phyloP scores from a whole-genome alignment of 768 basidiomycete species.

The Tulasnella sp. region DNA sequence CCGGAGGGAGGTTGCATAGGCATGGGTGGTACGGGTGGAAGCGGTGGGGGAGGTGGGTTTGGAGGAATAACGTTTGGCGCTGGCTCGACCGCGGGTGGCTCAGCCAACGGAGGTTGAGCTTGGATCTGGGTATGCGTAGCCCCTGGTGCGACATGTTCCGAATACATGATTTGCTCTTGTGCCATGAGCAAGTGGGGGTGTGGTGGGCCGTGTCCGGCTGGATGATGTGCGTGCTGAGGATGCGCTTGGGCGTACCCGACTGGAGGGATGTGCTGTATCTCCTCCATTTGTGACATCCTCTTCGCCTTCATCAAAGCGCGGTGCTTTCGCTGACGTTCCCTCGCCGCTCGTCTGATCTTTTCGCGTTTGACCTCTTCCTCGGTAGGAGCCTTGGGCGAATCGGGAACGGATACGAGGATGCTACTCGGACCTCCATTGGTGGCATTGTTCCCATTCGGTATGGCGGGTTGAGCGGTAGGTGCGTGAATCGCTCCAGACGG shows the following conservation, averaged over 20 bases:
- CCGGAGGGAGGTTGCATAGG: background rate
- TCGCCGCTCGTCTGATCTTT: constrained; percentile 58
- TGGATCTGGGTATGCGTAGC: background rate
- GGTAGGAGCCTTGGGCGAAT: constrained; percentile 32
- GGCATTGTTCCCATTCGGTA: constrained; percentile 18
- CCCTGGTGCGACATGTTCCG: constrained; percentile 3
- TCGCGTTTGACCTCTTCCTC: constrained; percentile 60
- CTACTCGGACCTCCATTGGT: constrained; percentile 1
- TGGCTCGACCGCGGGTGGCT: background rate
- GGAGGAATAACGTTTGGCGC: background rate
- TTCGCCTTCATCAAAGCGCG: constrained; percentile 63
- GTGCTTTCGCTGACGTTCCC: constrained; percentile 75
- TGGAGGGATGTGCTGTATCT: constrained; percentile 16
- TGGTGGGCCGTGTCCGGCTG: constrained; percentile 7
- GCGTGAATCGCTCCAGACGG: background rate
- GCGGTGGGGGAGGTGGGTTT: background rate
- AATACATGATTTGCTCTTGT: constrained; percentile 5
- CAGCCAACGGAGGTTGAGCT: background rate
- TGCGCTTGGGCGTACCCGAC: constrained; percentile 20
- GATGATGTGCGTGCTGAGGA: constrained; percentile 19
- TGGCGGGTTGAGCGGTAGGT: constrained; percentile 22
- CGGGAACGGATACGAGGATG: background rate
- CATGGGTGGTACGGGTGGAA: background rate
- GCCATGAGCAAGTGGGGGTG: constrained; percentile 2
- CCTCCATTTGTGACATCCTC: constrained; percentile 64